Evolutionary conservation across 305 asterid species (phyloP).

Genomic region (Euphrasia arctica): DNA sequence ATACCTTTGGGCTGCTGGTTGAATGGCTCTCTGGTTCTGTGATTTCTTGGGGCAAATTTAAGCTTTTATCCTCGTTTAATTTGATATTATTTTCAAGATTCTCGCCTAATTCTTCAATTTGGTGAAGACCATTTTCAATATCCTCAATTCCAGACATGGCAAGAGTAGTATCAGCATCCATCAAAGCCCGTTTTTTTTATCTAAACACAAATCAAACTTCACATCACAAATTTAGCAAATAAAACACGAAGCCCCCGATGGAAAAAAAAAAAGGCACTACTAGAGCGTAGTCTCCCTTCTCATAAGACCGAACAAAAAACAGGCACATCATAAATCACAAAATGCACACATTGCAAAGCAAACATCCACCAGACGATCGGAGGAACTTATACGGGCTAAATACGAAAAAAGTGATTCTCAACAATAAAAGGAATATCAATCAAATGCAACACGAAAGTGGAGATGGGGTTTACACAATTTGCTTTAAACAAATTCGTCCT

Average conservation of each 20-base stretch:
- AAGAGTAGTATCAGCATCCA: slow-evolving; percentile 50
- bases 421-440: not conserved
- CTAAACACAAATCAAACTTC: slow-evolving; percentile 26
- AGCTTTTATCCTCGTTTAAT: slow-evolving; percentile 37
- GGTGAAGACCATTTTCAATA: slow-evolving; percentile 40
- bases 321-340: slow-evolving; percentile 6
- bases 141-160: slow-evolving; percentile 40
- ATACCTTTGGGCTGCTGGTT: slow-evolving; percentile 44
- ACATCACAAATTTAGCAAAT: slow-evolving; percentile 14
- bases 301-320: slow-evolving; percentile 7
- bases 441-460: slow-evolving; percentile 17
- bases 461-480: too few relatives aligned
- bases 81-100: slow-evolving; percentile 35
- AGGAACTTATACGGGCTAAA: slow-evolving; percentile 7
- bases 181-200: slow-evolving; percentile 31
- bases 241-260: not conserved
- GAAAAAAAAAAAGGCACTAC: not conserved
- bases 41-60: slow-evolving; percentile 21
- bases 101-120: slow-evolving; percentile 40
- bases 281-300: slow-evolving; percentile 3
- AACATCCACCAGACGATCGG: not conserved
- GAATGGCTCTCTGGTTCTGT: slow-evolving; percentile 37
- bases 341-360: not conserved
- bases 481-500: too few relatives aligned
- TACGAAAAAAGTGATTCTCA: not conserved